Conservation (phyloP, 2,329 filamentous ascomycete species). For the Nemania sp. region DNA sequence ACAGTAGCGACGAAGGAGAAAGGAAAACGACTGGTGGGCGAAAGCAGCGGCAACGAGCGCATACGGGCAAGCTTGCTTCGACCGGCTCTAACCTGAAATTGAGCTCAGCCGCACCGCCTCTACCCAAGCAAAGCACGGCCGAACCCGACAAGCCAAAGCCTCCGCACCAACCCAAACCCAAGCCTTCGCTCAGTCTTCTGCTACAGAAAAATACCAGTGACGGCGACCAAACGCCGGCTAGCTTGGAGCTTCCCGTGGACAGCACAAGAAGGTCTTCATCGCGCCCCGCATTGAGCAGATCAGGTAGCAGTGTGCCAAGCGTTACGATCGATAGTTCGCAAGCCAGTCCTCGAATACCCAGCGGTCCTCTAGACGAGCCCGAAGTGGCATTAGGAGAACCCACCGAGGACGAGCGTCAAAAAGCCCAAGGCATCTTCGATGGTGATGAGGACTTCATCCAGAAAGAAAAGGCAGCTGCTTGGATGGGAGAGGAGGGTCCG, state of each 20-base stretch:
- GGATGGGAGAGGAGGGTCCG: conserved; percentile 77
- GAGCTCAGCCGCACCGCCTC: background rate
- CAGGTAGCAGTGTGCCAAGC: conserved; percentile 38
- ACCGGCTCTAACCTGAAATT: background rate
- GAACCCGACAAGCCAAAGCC: conserved; percentile 14
- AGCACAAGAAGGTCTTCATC: conserved; percentile 44
- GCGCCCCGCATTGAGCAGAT: conserved; percentile 49
- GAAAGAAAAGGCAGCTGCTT: conserved; percentile 80
- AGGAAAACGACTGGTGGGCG: background rate
- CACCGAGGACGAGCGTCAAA: conserved; percentile 71
- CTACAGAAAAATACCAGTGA: conserved; percentile 29
- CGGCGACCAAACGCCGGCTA: conserved; percentile 24
- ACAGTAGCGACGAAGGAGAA: conserved; percentile 54
- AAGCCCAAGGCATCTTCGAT: conserved; percentile 81
- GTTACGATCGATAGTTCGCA: conserved; percentile 27
- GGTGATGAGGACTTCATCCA: conserved; percentile 80
- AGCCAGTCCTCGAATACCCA: conserved; percentile 52
- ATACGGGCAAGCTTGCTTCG: conserved; percentile 25
- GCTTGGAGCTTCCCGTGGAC: conserved; percentile 44
- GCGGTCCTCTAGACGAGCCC: conserved; percentile 59
- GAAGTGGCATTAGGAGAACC: conserved; percentile 61
- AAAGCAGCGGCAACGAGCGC: conserved; percentile 20
- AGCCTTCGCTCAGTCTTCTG: conserved; percentile 25
- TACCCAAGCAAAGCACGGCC: background rate
- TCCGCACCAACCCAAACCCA: too few species aligned